Evolutionary conservation across 495 filamentous ascomycete genomes (phyloP).

Genomic region (Cercophora scortea): DNA sequence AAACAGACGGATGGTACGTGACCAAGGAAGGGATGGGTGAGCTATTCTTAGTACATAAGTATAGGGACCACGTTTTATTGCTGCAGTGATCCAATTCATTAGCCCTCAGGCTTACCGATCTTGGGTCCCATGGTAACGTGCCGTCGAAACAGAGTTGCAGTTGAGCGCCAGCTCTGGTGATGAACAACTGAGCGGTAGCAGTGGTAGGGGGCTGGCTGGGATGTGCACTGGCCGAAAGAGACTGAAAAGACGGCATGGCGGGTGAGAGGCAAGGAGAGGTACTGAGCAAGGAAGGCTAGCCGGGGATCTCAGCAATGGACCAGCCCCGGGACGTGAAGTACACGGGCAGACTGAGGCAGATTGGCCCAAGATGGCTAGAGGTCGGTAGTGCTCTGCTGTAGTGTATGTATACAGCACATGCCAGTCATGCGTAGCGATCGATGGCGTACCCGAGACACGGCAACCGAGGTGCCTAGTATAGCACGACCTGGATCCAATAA

Average conservation of each 20-base stretch:
- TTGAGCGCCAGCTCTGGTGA: conserved; percentile 25
- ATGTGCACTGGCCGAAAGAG: conserved; percentile 6
- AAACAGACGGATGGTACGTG: conserved; percentile 20
- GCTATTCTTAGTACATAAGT: conserved; percentile 35
- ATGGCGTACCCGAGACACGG: no score
- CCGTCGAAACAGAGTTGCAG: conserved; percentile 30
- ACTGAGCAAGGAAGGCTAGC: neutral
- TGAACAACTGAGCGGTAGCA: conserved; percentile 9
- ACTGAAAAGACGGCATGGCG: neutral
- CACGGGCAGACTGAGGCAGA: no score
- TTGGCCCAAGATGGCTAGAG: no score
- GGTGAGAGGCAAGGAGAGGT: neutral
- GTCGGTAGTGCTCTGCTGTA: no score
- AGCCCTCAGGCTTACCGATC: conserved; percentile 30
- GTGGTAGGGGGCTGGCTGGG: conserved; percentile 10
- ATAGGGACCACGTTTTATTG: conserved; percentile 29
- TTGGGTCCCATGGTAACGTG: conserved; percentile 31
- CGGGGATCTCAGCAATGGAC: neutral
- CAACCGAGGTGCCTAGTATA: no score
- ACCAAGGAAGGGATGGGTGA: conserved; percentile 14
- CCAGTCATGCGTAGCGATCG: no score
- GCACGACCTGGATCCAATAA: no score
- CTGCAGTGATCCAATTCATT: conserved; percentile 32
- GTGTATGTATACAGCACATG: no score
- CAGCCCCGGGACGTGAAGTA: no score